Percentiles rank a stretch among this genome's conserved stretches.
Conservation (phyloP, 1,284 basidiomycete genomes). For the Microbotryomycetes sp. region DNA sequence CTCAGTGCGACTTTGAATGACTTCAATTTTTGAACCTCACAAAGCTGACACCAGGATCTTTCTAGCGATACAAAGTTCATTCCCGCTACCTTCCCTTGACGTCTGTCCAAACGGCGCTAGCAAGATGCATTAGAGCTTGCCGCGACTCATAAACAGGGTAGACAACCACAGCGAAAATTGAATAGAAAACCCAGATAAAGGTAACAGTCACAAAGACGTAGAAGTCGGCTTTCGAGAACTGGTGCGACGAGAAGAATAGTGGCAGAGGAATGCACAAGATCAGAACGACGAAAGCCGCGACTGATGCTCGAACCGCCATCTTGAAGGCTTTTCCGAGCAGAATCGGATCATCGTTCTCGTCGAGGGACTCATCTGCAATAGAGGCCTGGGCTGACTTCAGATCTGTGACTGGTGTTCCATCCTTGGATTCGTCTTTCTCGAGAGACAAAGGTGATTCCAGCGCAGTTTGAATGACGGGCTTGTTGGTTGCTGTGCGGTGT, state of each 20-base stretch:
- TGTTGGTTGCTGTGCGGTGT: constrained; percentile 27
- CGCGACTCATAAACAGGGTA: constrained; percentile 30
- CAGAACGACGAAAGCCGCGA: constrained; percentile 47
- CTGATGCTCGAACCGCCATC: constrained; percentile 65
- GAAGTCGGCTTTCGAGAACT: constrained; percentile 61
- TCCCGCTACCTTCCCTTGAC: too few relatives aligned
- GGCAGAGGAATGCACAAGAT: constrained; percentile 63
- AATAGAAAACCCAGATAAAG: constrained; percentile 31
- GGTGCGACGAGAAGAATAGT: constrained; percentile 67
- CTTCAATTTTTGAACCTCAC: too few relatives aligned
- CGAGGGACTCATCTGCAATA: constrained; percentile 41
- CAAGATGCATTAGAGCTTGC: constrained; percentile 2
- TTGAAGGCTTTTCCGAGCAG: constrained; percentile 61
- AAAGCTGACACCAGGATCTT: too few relatives aligned
- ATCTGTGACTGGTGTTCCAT: constrained; percentile 39
- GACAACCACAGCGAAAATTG: constrained; percentile 19
- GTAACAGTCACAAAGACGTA: constrained; percentile 56
- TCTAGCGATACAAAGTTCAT: too few relatives aligned
- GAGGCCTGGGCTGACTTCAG: constrained; percentile 3
- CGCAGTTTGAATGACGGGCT: constrained; percentile 35
- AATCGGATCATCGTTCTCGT: constrained; percentile 56
- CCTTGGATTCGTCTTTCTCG: constrained; percentile 37
- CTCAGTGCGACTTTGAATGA: too few relatives aligned
- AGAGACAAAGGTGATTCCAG: background rate
- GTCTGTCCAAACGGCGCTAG: too few relatives aligned